Evolutionary conservation across 108 stramenopile genomes (phyloP).

Genomic region (Craspedostauros australis): DNA sequence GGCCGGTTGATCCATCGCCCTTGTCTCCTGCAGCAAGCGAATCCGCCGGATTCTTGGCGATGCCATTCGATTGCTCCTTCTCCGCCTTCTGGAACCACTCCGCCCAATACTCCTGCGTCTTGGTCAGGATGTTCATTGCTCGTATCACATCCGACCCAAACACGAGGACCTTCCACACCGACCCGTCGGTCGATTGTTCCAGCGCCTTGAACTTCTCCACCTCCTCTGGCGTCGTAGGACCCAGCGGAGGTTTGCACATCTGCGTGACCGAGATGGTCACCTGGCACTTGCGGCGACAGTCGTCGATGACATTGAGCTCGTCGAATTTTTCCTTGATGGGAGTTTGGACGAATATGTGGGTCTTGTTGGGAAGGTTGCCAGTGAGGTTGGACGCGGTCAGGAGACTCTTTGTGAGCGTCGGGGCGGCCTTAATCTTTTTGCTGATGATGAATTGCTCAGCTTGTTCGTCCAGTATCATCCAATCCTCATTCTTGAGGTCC

Average conservation of each 20-base stretch:
- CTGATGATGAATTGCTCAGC: constrained; percentile 68
- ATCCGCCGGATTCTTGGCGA: not conserved
- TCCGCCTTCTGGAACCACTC: too few relatives aligned
- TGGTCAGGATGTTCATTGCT: constrained; percentile 54
- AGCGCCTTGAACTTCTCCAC: constrained; percentile 40
- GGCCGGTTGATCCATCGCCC: not conserved
- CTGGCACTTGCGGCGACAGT: constrained; percentile 50
- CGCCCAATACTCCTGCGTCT: too few relatives aligned
- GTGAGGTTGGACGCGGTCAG: too few relatives aligned
- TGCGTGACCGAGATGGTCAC: constrained; percentile 57
- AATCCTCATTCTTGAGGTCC: constrained; percentile 60
- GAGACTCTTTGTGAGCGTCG: too few relatives aligned
- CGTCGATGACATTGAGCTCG: constrained; percentile 45
- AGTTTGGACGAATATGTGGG: constrained; percentile 65
- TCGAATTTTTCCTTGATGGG: constrained; percentile 55
- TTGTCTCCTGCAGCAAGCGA: not conserved
- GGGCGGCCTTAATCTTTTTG: constrained; percentile 23
- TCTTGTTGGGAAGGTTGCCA: too few relatives aligned
- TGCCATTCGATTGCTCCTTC: too few relatives aligned
- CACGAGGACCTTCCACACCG: constrained; percentile 69
- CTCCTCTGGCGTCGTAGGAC: constrained; percentile 17
- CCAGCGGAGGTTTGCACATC: constrained; percentile 21
- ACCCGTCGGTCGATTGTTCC: constrained; percentile 52
- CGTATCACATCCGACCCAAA: constrained; percentile 48
- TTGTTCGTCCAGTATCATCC: constrained; percentile 80